These are phyloP conservation scores for Coemansia umbellata DNA, from an alignment of 192 early-diverging fungal species.

Conservation along the genomic window DNA sequence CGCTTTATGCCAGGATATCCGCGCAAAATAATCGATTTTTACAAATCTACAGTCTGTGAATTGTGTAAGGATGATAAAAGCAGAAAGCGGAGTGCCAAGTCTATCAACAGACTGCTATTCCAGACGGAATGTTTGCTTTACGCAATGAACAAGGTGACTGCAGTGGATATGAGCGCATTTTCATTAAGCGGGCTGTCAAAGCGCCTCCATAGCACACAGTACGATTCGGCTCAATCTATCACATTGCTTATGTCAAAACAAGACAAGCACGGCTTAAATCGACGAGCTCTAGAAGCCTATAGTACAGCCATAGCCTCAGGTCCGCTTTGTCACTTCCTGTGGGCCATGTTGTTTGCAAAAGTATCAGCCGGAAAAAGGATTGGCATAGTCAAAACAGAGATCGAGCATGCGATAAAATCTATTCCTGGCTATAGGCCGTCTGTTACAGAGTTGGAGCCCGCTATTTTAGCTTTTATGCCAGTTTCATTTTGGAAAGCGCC, in stretches of 20 bases:
- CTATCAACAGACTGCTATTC: constrained; percentile 17
- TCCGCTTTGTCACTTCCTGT: constrained; percentile 28
- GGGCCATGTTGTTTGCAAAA: constrained; percentile 11
- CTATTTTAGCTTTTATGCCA: constrained; percentile 19
- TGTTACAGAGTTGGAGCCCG: constrained; percentile 27
- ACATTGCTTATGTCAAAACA: too few species aligned
- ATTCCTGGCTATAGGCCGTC: constrained; percentile 16
- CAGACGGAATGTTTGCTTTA: constrained; percentile 17
- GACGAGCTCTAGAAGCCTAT: too few species aligned
- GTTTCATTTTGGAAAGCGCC: constrained; percentile 6
- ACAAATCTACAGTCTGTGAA: not conserved
- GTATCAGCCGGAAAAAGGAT: not conserved
- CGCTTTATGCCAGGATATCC: not conserved
- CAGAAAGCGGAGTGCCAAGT: not conserved
- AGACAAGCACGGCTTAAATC: not conserved
- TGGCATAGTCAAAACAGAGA: not conserved
- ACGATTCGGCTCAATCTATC: not conserved
- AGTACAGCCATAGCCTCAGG: not conserved
- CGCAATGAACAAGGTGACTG: not conserved
- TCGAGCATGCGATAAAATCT: constrained; percentile 1
- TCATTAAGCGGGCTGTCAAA: constrained; percentile 1
- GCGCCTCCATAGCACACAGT: constrained; percentile 15
- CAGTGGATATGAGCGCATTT: not conserved
- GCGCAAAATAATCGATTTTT: not conserved
- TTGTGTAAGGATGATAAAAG: not conserved